Conservation (phyloP, 352 stramenopile genomes). For the Phytophthora cryptogea region DNA sequence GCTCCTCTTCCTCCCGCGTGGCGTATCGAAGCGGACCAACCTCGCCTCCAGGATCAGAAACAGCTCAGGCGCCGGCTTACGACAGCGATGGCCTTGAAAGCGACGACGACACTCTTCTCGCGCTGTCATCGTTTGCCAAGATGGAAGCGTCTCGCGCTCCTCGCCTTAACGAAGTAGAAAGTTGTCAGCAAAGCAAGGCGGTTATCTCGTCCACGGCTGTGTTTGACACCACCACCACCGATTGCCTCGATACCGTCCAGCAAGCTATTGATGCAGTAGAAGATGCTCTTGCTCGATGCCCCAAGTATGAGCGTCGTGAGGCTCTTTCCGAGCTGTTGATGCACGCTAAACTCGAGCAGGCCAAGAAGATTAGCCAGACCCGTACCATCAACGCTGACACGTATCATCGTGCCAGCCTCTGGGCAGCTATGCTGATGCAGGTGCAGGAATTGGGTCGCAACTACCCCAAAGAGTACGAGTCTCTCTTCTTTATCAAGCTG, state of each 20-base stretch:
- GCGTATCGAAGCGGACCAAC: slow-evolving; percentile 9
- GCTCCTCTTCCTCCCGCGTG: slow-evolving; percentile 2
- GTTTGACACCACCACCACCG: slow-evolving; percentile 7
- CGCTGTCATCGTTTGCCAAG: slow-evolving; percentile 32
- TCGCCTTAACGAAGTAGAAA: slow-evolving; percentile 11
- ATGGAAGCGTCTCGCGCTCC: slow-evolving; percentile 26
- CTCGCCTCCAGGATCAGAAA: slow-evolving; percentile 11
- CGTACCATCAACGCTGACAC: slow-evolving; percentile 13
- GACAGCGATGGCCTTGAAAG: slow-evolving; percentile 34
- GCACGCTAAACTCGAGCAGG: slow-evolving; percentile 34
- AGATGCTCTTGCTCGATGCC: slow-evolving; percentile 23
- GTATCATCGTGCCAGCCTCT: slow-evolving; percentile 23
- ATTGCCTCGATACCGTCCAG: slow-evolving; percentile 32
- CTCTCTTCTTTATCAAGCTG: neutral
- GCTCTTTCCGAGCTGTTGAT: slow-evolving; percentile 32
- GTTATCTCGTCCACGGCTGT: slow-evolving; percentile 3
- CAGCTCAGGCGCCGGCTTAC: slow-evolving; percentile 9
- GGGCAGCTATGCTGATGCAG: slow-evolving; percentile 32
- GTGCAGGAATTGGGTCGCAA: slow-evolving; percentile 36
- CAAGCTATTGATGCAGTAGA: slow-evolving; percentile 34
- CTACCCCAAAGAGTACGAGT: slow-evolving; percentile 39
- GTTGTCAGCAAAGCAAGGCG: slow-evolving; percentile 12
- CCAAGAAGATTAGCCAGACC: slow-evolving; percentile 15
- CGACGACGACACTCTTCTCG: slow-evolving; percentile 35
- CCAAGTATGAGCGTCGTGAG: slow-evolving; percentile 31